phyloP scores from a whole-genome alignment of 495 filamentous ascomycete species.

The Neurospora tetraspora region DNA sequence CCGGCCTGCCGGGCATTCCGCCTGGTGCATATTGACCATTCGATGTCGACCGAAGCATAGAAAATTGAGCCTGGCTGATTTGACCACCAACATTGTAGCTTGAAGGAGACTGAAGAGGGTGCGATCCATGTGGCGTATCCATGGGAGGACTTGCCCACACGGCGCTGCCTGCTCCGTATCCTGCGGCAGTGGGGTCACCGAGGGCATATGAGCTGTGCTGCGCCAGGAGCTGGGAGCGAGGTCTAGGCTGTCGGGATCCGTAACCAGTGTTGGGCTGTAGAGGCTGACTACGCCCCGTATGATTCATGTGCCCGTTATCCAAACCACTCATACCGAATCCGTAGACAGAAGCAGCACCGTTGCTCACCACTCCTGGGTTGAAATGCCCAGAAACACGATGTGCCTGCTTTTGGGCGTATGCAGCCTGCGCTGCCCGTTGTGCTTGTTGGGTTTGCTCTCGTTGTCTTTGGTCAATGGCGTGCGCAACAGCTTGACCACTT shows the following conservation, averaged over 20 bases:
- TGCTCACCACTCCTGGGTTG: constrained; percentile 7
- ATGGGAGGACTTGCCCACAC: constrained; percentile 13
- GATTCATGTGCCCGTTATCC: background rate
- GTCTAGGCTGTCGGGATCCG: constrained; percentile 3
- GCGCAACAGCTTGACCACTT: constrained; percentile 62
- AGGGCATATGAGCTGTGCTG: constrained; percentile 6
- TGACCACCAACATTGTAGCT: constrained; percentile 16
- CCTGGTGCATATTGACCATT: constrained; percentile 21
- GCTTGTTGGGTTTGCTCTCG: constrained; percentile 44
- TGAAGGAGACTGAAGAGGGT: constrained; percentile 11
- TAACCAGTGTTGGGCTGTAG: constrained; percentile 9
- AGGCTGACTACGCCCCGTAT: background rate
- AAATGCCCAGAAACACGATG: constrained; percentile 16
- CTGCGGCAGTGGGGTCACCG: constrained; percentile 1
- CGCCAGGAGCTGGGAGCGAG: constrained; percentile 12
- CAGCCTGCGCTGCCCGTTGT: constrained; percentile 20
- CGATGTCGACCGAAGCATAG: constrained; percentile 18
- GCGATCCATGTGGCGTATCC: constrained; percentile 7
- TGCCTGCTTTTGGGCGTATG: constrained; percentile 28
- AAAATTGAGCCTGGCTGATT: constrained; percentile 18
- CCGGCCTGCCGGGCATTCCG: constrained; percentile 10
- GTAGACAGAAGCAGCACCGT: constrained; percentile 22
- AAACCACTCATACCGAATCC: constrained; percentile 9
- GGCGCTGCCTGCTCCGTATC: constrained; percentile 1
- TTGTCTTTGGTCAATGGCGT: constrained; percentile 68